These are phyloP conservation scores for Amaranthus palmeri DNA, from an alignment of 148 eudicot genomes.

Conservation along the genomic window DNA sequence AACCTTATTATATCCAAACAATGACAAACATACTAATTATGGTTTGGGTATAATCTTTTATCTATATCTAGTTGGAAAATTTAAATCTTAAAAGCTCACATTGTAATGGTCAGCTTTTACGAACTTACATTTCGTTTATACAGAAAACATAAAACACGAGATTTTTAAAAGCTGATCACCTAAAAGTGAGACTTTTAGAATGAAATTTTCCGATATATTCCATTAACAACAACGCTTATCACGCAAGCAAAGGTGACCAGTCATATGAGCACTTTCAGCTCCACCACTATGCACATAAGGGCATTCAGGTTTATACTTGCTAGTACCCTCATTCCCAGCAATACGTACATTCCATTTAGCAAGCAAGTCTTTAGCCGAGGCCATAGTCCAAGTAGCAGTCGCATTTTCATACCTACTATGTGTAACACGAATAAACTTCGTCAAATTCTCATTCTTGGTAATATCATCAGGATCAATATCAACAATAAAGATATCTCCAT, in stretches of 20 bases:
- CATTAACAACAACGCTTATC: constrained; percentile 9
- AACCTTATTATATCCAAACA: too few species aligned
- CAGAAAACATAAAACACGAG: too few species aligned
- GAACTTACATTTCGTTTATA: too few species aligned
- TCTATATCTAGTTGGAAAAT: too few species aligned
- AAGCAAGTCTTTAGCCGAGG: constrained; percentile 5
- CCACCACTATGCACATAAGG: constrained; percentile 10
- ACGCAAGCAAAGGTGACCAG: constrained; percentile 8
- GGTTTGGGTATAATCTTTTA: too few species aligned
- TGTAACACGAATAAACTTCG: constrained; percentile 8
- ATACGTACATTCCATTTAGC: constrained; percentile 14
- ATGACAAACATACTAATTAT: too few species aligned
- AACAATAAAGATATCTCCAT: constrained; percentile 22
- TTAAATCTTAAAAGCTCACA: too few species aligned
- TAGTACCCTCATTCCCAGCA: constrained; percentile 5
- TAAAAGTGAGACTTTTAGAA: neutral
- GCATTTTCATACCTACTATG: constrained; percentile 21
- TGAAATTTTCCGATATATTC: neutral
- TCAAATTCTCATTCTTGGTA: constrained; percentile 14
- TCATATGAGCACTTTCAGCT: constrained; percentile 18
- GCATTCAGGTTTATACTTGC: neutral
- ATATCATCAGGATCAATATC: constrained; percentile 15
- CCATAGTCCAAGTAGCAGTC: constrained; percentile 7
- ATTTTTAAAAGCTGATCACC: neutral
- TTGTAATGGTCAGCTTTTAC: too few species aligned